Conservation (phyloP, 805 yeast species). For the Nakazawaea populi region DNA sequence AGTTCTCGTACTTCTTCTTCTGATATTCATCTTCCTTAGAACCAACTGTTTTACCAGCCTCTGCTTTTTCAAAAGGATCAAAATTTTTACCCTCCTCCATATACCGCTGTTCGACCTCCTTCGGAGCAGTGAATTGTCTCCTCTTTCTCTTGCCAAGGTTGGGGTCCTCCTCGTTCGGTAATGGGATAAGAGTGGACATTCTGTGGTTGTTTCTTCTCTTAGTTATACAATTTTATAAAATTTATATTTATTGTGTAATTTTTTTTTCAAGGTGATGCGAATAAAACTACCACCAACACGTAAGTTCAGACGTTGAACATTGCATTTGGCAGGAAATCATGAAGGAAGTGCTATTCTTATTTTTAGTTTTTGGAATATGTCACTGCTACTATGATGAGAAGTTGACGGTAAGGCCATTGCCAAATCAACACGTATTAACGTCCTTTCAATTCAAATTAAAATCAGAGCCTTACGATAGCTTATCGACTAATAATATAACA, state of each 20-base stretch:
- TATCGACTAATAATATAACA: conserved; percentile 11
- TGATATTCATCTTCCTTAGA: conserved; percentile 45
- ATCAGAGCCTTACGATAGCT: conserved; percentile 35
- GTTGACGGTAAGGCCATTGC: conserved; percentile 60
- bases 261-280: background rate
- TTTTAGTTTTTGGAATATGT: background rate
- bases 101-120: conserved; percentile 12
- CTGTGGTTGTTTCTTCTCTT: background rate
- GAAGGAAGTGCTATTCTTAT: background rate
- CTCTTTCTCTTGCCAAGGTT: background rate
- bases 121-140: conserved; percentile 14
- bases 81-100: conserved; percentile 16
- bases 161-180: conserved; percentile 6
- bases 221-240: background rate
- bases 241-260: background rate
- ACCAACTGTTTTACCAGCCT: conserved; percentile 20
- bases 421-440: conserved; percentile 63
- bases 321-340: background rate
- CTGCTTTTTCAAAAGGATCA: conserved; percentile 19
- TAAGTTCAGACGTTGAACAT: background rate
- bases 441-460: conserved; percentile 64
- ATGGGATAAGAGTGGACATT: conserved; percentile 9
- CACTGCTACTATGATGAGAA: conserved; percentile 44
- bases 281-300: background rate
- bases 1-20: conserved; percentile 23